Base-by-base conservation (phyloP, 2,329 filamentous ascomycete genomes). In the Cercospora berteroae region DNA sequence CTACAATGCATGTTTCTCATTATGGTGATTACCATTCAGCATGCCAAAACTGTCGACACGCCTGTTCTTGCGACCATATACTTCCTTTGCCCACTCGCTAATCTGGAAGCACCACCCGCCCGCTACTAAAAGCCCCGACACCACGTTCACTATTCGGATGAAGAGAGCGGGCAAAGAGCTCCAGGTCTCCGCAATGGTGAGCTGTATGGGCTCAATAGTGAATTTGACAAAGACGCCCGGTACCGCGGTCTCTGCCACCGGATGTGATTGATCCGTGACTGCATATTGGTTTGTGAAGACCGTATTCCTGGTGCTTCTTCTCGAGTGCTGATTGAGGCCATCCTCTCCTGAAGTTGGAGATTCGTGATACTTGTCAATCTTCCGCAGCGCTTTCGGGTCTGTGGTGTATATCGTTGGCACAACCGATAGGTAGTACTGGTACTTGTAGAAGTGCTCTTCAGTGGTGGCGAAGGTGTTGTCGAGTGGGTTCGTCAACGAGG, bases 221-320 rank as follows among this genome's bases (percentile, higher is more conserved):
- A 96, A 99, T 83, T 98, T 99, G 86, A 99, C 92, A 79, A 98
- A 99, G 69, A 99, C 88, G 33, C 95, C 95, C 0, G 95, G 95
- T 0, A 97, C 87, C 67, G 83, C 82, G 69, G 77, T 88, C 75
- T 96, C 90, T 64, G 84, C 83, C 50, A 96, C 86, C 39, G 84
- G 81, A 74, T 89, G 87, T 73, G 87, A 90, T 83, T 98, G 94
- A 77, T 94, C 92, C 0, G 94, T 98, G 0, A 97, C 95, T 68
- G 94, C 95, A 83, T 99, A 99, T 80, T 99, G 95, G 83, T 99
- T 99, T 16, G 95, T 98, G 80, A 90, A 88, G 77, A 99, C 88
- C 63, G 88, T 89, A 75, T 87, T 86, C 33, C 80, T 73, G 67
- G 78, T 80, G 61, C 74, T 76, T 52, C 75, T 77, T 73, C 76